Percentiles rank a stretch among this genome's conserved stretches.
phyloP scores from a whole-genome alignment of 140 eudicot species.

The Senecio squalidus region DNA sequence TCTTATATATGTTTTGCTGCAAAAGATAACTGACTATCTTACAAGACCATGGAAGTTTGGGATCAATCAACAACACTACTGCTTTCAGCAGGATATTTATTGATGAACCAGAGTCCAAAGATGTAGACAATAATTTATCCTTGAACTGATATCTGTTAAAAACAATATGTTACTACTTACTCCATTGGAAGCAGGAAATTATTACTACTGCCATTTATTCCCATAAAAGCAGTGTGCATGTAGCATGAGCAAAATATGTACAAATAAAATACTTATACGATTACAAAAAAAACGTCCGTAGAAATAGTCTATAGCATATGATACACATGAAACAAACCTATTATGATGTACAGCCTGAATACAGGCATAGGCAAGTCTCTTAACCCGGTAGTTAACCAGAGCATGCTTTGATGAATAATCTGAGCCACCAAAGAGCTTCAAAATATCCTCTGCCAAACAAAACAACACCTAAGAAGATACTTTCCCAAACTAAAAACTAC shows the following conservation, averaged over 20 bases:
- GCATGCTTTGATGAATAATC: constrained; percentile 45
- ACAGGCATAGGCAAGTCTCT: constrained; percentile 69
- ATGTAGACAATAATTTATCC: constrained; percentile 43
- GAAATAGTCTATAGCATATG: not conserved
- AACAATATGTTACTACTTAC: constrained; percentile 20
- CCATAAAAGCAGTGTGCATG: not conserved
- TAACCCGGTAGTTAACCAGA: constrained; percentile 67
- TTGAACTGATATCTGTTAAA: constrained; percentile 48
- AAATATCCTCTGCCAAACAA: constrained; percentile 43
- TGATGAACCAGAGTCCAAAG: constrained; percentile 43
- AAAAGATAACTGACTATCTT: constrained; percentile 51
- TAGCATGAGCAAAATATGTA: not conserved
- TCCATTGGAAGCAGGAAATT: constrained; percentile 1
- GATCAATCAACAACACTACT: constrained; percentile 50
- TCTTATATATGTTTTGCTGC: constrained; percentile 45
- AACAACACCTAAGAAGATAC: constrained; percentile 4
- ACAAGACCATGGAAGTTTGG: constrained; percentile 86
- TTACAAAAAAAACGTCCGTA: not conserved
- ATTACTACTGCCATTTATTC: constrained; percentile 3
- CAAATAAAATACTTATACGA: no score
- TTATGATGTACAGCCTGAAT: constrained; percentile 69
- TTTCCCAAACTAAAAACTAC: constrained; percentile 5
- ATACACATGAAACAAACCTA: constrained; percentile 41
- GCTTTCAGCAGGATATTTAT: constrained; percentile 59
- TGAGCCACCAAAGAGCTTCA: constrained; percentile 59